Conservation (phyloP, 768 basidiomycete genomes). For the Boletus pseudopeckii region DNA sequence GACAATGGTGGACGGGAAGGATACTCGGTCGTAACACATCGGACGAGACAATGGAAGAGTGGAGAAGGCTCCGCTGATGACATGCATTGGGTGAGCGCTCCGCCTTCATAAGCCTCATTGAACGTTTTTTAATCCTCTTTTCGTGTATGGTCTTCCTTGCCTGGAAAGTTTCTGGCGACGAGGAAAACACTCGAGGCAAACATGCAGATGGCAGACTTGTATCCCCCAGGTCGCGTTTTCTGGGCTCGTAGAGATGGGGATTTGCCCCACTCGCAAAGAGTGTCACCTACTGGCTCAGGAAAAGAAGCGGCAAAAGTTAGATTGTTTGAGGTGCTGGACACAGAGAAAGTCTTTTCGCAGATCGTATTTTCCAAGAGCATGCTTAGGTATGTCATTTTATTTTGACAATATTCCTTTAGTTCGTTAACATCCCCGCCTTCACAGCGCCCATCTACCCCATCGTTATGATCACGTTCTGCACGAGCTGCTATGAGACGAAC, state of each 20-base stretch:
- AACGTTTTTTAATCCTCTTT: background rate
- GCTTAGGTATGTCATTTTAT: constrained; percentile 54
- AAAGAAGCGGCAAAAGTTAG: constrained; percentile 51
- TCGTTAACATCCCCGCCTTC: constrained; percentile 1
- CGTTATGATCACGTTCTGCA: constrained; percentile 76
- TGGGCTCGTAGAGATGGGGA: constrained; percentile 79
- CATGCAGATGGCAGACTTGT: constrained; percentile 71
- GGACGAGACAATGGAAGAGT: constrained; percentile 61
- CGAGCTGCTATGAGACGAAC: constrained; percentile 49
- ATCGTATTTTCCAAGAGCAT: constrained; percentile 81
- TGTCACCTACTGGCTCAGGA: constrained; percentile 13
- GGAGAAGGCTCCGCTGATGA: constrained; percentile 53
- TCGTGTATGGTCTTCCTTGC: background rate
- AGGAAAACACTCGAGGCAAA: constrained; percentile 84
- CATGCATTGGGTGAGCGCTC: constrained; percentile 45
- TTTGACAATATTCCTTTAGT: background rate
- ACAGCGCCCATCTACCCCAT: constrained; percentile 73
- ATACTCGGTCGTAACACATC: constrained; percentile 38
- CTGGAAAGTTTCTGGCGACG: constrained; percentile 64
- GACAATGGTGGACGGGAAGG: constrained; percentile 38
- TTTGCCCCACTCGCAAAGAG: constrained; percentile 48
- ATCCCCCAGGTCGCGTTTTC: constrained; percentile 72
- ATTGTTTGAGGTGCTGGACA: constrained; percentile 74
- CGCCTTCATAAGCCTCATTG: background rate
- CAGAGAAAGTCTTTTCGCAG: constrained; percentile 74